Evolutionary conservation across 108 stramenopile genomes (phyloP).

Genomic region (Cyclotella kingstonii): DNA sequence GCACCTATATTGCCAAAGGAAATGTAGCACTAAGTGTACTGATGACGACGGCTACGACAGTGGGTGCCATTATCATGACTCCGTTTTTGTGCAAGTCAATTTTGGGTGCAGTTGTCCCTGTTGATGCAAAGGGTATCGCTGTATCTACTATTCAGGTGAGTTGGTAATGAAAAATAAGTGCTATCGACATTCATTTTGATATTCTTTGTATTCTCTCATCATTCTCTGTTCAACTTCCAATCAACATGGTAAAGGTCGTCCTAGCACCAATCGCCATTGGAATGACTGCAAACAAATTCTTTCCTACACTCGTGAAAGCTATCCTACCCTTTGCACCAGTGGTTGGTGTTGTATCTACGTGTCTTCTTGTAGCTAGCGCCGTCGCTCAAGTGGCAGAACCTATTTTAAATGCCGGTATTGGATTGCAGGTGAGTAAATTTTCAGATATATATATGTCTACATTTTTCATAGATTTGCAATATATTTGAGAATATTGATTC

Average conservation of each 20-base stretch:
- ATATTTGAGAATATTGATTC: not conserved
- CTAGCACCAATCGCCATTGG: constrained; percentile 95
- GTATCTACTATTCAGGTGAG: constrained; percentile 87
- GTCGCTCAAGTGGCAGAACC: constrained; percentile 92
- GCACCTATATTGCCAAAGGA: constrained; percentile 97
- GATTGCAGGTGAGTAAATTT: constrained; percentile 64
- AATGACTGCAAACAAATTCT: constrained; percentile 92
- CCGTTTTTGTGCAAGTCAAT: constrained; percentile 93
- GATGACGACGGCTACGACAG: constrained; percentile 97
- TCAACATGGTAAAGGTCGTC: constrained; percentile 89
- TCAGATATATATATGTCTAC: not conserved
- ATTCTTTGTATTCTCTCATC: no score
- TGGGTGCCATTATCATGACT: constrained; percentile 97
- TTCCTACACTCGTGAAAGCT: constrained; percentile 85
- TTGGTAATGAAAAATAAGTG: not conserved
- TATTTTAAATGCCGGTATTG: constrained; percentile 79
- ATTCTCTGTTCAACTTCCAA: no score
- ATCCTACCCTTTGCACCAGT: constrained; percentile 94
- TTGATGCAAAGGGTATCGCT: constrained; percentile 95
- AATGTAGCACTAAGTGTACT: constrained; percentile 95
- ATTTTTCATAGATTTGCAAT: not conserved
- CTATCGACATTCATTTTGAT: no score
- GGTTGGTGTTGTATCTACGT: constrained; percentile 93
- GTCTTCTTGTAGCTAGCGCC: constrained; percentile 93
- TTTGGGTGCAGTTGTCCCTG: constrained; percentile 94